phyloP scores from a whole-genome alignment of 1,284 basidiomycete species.

The Agroathelia rolfsii region DNA sequence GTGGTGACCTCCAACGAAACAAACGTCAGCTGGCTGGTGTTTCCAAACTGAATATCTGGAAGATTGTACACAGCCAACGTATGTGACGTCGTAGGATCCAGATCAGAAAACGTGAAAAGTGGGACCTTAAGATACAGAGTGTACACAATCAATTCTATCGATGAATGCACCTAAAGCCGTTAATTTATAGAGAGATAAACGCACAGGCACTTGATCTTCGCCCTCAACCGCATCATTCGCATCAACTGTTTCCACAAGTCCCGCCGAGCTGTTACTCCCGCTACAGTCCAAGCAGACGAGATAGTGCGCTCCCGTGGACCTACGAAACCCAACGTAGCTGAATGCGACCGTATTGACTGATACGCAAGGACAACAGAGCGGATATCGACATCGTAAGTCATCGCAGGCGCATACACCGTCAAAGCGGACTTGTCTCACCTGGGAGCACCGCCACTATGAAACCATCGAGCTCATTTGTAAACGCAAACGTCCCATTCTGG shows the following conservation, averaged over 20 bases:
- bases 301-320: constrained; percentile 11
- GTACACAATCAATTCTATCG: too few relatives aligned
- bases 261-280: not conserved
- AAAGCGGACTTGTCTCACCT: constrained; percentile 16
- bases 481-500: constrained; percentile 5
- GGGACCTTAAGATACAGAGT: constrained; percentile 10
- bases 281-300: constrained; percentile 13
- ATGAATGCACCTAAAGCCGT: constrained; percentile 1
- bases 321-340: constrained; percentile 12
- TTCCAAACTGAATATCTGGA: constrained; percentile 15
- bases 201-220: constrained; percentile 9
- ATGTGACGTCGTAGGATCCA: constrained; percentile 20
- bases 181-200: not conserved
- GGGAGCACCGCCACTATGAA: constrained; percentile 9
- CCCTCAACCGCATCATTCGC: constrained; percentile 10
- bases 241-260: constrained; percentile 9
- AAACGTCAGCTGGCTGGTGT: constrained; percentile 21
- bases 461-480: constrained; percentile 6
- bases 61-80: constrained; percentile 22
- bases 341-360: constrained; percentile 9
- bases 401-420: constrained; percentile 13
- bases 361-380: too few relatives aligned
- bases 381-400: too few relatives aligned
- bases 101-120: constrained; percentile 16
- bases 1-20: constrained; percentile 17